Conservation (phyloP, 2,329 filamentous ascomycete species). For the Furcasterigmium sp. region DNA sequence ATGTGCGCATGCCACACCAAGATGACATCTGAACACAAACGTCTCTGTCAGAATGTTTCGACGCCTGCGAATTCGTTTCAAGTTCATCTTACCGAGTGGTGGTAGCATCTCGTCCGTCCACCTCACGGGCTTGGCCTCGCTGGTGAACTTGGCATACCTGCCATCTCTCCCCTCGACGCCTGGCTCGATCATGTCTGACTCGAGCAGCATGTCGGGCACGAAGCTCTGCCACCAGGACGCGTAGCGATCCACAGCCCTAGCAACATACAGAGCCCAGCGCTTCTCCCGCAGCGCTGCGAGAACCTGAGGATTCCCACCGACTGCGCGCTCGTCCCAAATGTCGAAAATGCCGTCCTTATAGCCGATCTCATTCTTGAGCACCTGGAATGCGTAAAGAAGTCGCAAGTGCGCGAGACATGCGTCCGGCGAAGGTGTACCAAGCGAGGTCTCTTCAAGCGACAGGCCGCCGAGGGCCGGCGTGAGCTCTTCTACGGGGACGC, state of each 20-base stretch:
- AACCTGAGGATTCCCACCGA: constrained; percentile 17
- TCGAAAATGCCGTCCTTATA: constrained; percentile 57
- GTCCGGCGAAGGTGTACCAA: background rate
- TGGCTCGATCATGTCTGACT: constrained; percentile 16
- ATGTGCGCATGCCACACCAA: constrained; percentile 72
- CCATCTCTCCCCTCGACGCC: constrained; percentile 7
- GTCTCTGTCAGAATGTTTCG: constrained; percentile 17
- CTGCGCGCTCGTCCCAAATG: constrained; percentile 39
- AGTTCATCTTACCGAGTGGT: constrained; percentile 39
- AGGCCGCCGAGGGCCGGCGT: background rate
- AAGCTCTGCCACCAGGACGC: constrained; percentile 52
- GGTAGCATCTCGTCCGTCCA: constrained; percentile 38
- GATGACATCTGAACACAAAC: constrained; percentile 56
- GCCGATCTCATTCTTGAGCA: constrained; percentile 54
- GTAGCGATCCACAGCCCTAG: constrained; percentile 59
- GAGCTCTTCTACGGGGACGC: background rate
- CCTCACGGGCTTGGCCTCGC: constrained; percentile 12
- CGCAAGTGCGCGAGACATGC: constrained; percentile 49
- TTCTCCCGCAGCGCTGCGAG: constrained; percentile 55
- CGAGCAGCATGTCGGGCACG: constrained; percentile 16
- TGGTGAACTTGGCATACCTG: constrained; percentile 21
- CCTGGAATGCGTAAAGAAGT: constrained; percentile 58
- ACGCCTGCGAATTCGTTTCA: background rate
- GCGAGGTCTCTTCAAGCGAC: background rate
- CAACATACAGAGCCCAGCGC: constrained; percentile 61